A percentile compares a stretch with the other conserved stretches of the same genome.
These are phyloP conservation scores for Cutaneotrichosporon sp. DNA, from an alignment of 1,284 basidiomycete species.

Conservation along the genomic window DNA sequence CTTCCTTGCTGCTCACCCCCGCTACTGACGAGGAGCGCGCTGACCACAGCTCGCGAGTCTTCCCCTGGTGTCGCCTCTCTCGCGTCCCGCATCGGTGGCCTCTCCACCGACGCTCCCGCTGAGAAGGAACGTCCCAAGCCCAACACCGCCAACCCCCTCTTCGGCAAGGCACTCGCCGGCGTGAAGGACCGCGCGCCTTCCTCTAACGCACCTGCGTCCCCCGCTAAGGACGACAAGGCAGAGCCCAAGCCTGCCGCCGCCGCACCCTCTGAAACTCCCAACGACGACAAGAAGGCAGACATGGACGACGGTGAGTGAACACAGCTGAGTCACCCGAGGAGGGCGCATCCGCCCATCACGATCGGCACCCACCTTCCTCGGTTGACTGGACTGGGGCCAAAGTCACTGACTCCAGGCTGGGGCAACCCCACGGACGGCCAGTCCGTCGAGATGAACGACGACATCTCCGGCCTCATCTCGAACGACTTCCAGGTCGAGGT, in stretches of 20 bases:
- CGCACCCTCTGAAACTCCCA: not conserved
- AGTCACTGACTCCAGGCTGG: conserved; percentile 9
- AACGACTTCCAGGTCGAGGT: conserved; percentile 59
- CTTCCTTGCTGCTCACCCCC: not conserved
- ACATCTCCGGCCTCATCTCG: conserved; percentile 36
- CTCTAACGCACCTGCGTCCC: not conserved
- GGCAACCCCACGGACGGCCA: conserved; percentile 5
- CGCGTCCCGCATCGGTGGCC: conserved; percentile 41
- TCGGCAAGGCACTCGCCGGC: conserved; percentile 45
- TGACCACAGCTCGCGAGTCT: conserved; percentile 26
- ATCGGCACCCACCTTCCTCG: not conserved
- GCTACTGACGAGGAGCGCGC: not conserved
- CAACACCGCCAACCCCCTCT: conserved; percentile 35
- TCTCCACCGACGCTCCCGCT: conserved; percentile 32
- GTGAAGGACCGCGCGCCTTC: conserved; percentile 27
- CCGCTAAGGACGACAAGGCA: not conserved
- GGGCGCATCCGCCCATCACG: not conserved
- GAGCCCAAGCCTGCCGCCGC: not conserved
- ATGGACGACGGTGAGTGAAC: conserved; percentile 20
- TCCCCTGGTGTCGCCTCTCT: conserved; percentile 37
- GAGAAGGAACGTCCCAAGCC: conserved; percentile 30
- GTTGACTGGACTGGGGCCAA: not conserved
- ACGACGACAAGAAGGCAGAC: conserved; percentile 10
- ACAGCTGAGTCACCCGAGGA: not conserved
- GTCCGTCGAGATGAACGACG: conserved; percentile 7